Base-by-base conservation (phyloP, 805 yeast species). In the Huiozyma sinensis region DNA sequence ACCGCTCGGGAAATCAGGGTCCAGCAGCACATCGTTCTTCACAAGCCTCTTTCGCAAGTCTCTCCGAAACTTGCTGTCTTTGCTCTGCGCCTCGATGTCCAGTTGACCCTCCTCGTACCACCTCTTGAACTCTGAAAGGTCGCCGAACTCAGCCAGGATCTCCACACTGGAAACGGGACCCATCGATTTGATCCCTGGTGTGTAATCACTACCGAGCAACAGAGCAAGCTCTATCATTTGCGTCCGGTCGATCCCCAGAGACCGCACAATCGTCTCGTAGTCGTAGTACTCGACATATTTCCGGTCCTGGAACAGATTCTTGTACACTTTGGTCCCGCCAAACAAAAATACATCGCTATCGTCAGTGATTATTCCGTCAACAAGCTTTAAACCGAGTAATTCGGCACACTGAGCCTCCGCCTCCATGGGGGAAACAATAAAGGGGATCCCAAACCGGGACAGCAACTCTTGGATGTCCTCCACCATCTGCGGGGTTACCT, bases 391-490 rank as follows among this genome's bases (percentile, higher is more conserved):
- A n/a, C 63, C 57, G 35, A 77, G 62, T 6, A 92, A 64, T 50
- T 82, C 85, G 0, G 95, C 96, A 65, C 99, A 92, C 57, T 92
- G 98, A 0, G 98, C 97, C 65, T 92, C 99, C 1, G 98, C 98
- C 64, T 92, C 99, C 89, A 87, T 87, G 1, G 98, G 99, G 0
- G 98, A 97, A 0, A 95, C 85, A 7, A 92, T 74, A 52, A 77
- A 92, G 0, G 99, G 99, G 5, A 92, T 83, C 1, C 98, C 98
- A 69, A 92, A 92, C 43, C 90, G 65, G 29, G 83, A 75, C 7
- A 92, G 67, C 36, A 92, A 68, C 49, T 88, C 95, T 63, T 92
- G 96, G 13, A 95, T 92, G 57, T 92, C 97, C 34, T 71, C 70
- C 27, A 90, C 75, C 97, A 92, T 92, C 1, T 75, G 75, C 6